A percentile compares a stretch with the other conserved stretches of the same genome.
Evolutionary conservation across 768 basidiomycete species (phyloP).

Genomic region (Suillus discolor): DNA sequence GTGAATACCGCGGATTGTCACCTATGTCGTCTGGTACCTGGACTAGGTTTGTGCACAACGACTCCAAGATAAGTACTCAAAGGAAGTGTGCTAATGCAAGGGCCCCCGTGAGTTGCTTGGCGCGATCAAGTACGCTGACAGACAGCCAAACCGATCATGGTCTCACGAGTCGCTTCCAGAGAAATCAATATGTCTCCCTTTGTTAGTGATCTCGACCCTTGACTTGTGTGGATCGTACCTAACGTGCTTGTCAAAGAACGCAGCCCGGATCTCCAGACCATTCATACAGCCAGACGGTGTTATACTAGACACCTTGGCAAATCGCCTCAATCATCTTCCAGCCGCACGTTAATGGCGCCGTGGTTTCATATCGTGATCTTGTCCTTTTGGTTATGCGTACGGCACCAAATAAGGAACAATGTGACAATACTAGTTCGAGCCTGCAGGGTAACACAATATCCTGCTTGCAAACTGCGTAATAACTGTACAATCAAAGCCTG

Average conservation of each 20-base stretch:
- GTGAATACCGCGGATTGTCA: background rate
- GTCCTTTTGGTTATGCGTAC: background rate
- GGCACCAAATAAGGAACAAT: background rate
- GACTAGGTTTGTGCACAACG: background rate
- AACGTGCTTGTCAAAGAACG: background rate
- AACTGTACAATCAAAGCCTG: background rate
- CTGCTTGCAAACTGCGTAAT: background rate
- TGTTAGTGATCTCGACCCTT: background rate
- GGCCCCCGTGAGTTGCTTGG: background rate
- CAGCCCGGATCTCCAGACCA: background rate
- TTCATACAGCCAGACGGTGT: background rate
- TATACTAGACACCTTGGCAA: background rate
- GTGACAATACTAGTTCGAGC: background rate
- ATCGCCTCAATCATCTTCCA: background rate
- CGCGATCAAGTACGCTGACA: background rate
- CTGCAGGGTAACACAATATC: background rate
- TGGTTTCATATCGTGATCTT: conserved; percentile 3
- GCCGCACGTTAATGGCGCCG: background rate
- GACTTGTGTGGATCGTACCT: background rate
- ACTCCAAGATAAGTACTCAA: background rate
- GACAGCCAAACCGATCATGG: background rate
- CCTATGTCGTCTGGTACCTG: background rate
- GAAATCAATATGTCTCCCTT: background rate
- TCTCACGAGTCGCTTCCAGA: background rate
- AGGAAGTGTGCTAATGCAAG: background rate